phyloP scores from a whole-genome alignment of 306 rosid species.

The Dryas alaskensis region DNA sequence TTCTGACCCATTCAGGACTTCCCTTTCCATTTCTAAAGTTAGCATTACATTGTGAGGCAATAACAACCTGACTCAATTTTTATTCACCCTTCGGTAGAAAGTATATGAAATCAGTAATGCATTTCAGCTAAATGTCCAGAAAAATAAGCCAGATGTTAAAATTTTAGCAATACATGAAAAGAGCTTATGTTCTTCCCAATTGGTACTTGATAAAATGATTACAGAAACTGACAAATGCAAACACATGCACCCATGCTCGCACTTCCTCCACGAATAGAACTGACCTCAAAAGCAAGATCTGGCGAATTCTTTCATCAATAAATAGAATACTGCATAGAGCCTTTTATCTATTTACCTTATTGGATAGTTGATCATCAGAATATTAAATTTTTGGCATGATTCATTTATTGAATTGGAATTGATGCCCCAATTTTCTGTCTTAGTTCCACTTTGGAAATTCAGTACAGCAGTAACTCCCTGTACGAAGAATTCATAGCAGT shows the following conservation, averaged over 20 bases:
- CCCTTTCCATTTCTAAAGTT: slow-evolving; percentile 14
- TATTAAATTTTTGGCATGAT: slow-evolving; percentile 64
- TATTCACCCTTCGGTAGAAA: neutral
- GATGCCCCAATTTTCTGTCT: slow-evolving; percentile 96
- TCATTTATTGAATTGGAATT: slow-evolving; percentile 62
- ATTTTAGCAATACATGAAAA: neutral
- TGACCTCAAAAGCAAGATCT: slow-evolving; percentile 13
- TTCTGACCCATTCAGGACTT: slow-evolving; percentile 7
- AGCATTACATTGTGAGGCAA: neutral
- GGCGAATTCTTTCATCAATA: neutral
- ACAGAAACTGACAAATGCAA: neutral
- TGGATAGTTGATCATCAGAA: slow-evolving; percentile 86
- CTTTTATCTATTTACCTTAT: slow-evolving; percentile 56
- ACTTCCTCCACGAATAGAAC: slow-evolving; percentile 12
- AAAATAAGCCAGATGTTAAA: neutral
- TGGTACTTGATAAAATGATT: too few relatives aligned
- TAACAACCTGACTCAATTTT: neutral
- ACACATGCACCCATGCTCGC: neutral
- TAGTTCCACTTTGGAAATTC: slow-evolving; percentile 82
- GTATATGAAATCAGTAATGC: neutral
- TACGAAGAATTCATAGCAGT: slow-evolving; percentile 31
- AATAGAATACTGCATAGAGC: slow-evolving; percentile 13
- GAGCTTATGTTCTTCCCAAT: neutral
- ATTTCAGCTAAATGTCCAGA: neutral
- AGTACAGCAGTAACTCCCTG: slow-evolving; percentile 92